A percentile compares a stretch with the other conserved stretches of the same genome.
phyloP scores from a whole-genome alignment of 2,329 filamentous ascomycete species.

The Neonectria ditissima region DNA sequence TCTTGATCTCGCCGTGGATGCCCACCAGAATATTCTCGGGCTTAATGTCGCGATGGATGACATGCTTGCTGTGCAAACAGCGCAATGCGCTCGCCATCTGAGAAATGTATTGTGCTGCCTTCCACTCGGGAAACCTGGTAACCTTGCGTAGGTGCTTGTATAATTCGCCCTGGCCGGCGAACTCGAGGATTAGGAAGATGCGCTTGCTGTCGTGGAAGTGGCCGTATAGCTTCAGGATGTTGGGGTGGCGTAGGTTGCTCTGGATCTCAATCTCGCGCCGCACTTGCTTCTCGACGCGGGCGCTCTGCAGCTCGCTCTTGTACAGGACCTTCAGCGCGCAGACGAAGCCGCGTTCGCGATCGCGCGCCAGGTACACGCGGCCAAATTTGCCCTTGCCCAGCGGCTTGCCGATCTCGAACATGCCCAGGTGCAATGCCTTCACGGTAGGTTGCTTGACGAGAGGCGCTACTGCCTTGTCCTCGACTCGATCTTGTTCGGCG shows the following conservation, averaged over 20 bases:
- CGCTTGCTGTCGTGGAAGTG: conserved; percentile 80
- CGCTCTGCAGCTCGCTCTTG: conserved; percentile 76
- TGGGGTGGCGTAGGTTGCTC: conserved; percentile 77
- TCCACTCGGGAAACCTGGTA: conserved; percentile 74
- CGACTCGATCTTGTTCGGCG: no score
- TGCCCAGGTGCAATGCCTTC: no score
- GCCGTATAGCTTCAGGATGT: conserved; percentile 72
- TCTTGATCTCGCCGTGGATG: conserved; percentile 44
- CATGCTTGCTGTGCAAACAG: conserved; percentile 48
- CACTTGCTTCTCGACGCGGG: conserved; percentile 77
- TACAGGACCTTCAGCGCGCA: conserved; percentile 79
- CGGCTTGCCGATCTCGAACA: conserved; percentile 64
- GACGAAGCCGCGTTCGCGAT: conserved; percentile 74
- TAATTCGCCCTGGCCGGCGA: conserved; percentile 72
- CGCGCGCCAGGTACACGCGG: conserved; percentile 77
- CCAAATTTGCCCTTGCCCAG: conserved; percentile 81
- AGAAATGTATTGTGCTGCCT: conserved; percentile 77
- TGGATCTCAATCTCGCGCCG: conserved; percentile 80
- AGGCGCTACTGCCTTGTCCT: no score
- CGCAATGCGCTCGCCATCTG: conserved; percentile 68
- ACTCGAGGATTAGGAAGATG: conserved; percentile 79
- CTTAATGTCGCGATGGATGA: conserved; percentile 52
- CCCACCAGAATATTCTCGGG: conserved; percentile 52
- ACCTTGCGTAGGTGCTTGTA: conserved; percentile 78
- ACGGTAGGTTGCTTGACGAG: no score